phyloP scores from a whole-genome alignment of 2,329 filamentous ascomycete genomes.

The Fusarium illudens region DNA sequence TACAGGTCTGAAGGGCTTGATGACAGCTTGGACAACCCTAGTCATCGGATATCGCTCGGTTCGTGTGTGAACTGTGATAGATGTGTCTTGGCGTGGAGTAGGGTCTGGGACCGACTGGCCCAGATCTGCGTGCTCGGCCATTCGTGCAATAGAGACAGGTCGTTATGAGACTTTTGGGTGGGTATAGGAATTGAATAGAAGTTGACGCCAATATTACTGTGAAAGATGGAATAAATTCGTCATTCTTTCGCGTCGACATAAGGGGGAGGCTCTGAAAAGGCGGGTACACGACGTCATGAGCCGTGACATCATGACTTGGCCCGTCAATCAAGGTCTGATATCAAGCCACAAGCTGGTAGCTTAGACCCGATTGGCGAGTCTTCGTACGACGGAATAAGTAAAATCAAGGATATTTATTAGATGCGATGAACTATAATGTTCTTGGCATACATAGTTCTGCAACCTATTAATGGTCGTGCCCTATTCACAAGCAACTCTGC shows the following conservation, averaged over 20 bases:
- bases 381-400: neutral
- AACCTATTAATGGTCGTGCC: no score
- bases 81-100: neutral
- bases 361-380: neutral
- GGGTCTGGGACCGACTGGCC: neutral
- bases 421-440: no score
- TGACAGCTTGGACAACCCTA: constrained; percentile 11
- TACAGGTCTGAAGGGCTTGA: constrained; percentile 25
- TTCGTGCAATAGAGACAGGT: neutral
- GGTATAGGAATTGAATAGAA: neutral
- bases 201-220: neutral
- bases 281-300: neutral
- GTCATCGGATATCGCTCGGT: constrained; percentile 17
- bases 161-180: neutral
- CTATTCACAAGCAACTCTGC: no score
- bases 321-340: neutral
- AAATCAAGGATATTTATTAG: neutral
- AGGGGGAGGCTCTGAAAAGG: neutral
- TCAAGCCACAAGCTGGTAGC: neutral
- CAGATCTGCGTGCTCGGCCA: neutral
- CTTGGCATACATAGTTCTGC: no score
- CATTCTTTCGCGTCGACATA: neutral
- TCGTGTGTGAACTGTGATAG: constrained; percentile 18
- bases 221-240: neutral
- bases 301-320: neutral